Conservation (phyloP, 208 protist species). For the Tetramitus jugosus region DNA sequence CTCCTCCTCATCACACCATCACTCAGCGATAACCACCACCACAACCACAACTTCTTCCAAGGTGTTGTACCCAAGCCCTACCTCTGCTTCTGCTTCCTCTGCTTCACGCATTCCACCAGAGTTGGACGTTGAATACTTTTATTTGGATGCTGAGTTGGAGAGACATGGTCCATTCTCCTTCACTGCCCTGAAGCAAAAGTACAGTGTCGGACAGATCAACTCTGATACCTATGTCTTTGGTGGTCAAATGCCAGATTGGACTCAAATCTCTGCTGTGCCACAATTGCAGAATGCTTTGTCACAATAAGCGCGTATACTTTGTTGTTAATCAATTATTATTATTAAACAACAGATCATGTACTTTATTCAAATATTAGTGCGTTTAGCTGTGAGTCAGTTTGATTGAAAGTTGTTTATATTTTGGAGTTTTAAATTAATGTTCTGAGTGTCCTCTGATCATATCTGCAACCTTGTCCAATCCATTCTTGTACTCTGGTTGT, state of each 20-base stretch:
- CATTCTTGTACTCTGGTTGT: neutral
- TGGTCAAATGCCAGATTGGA: neutral
- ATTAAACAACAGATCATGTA: no score
- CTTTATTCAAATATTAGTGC: no score
- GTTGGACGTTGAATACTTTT: constrained; percentile 16
- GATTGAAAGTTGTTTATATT: no score
- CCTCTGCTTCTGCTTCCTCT: no score
- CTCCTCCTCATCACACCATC: neutral
- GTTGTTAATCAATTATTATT: no score
- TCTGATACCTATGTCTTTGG: constrained; percentile 3
- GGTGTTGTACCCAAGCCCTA: neutral
- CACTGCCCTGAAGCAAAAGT: neutral
- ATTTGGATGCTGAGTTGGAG: neutral
- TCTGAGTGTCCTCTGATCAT: neutral
- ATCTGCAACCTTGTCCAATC: neutral
- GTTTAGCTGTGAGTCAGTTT: no score
- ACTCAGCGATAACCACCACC: no score
- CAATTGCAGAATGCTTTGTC: neutral
- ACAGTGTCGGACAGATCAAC: neutral
- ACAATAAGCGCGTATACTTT: no score
- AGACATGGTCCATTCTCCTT: neutral
- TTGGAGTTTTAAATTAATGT: no score
- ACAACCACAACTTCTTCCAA: neutral
- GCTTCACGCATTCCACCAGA: neutral
- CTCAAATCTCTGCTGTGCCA: neutral